Evolutionary conservation across 2,329 filamentous ascomycete genomes (phyloP).

Genomic region (Chaetomium sp.): DNA sequence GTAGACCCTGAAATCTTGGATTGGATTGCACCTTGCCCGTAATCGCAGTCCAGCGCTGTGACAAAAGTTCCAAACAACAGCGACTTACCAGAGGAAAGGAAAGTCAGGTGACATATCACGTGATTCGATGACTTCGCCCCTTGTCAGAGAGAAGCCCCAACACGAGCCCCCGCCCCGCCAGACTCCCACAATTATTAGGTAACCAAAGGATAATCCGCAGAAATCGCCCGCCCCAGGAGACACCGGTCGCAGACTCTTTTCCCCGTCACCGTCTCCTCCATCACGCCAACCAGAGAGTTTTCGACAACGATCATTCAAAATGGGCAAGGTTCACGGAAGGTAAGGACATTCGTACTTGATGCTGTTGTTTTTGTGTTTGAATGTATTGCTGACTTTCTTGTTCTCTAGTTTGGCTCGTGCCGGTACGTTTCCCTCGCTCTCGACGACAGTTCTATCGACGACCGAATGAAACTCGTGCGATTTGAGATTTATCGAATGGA

Average conservation of each 20-base stretch:
- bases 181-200: constrained; percentile 23
- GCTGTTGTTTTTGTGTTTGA: background rate
- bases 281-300: constrained; percentile 11
- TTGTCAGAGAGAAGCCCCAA: constrained; percentile 18
- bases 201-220: constrained; percentile 20
- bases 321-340: constrained; percentile 28
- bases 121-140: background rate
- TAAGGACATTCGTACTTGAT: constrained; percentile 3
- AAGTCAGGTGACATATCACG: background rate
- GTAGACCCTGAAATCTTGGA: no score
- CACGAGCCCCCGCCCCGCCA: constrained; percentile 17
- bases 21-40: no score
- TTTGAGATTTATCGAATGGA: background rate
- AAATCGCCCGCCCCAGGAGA: constrained; percentile 14
- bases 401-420: constrained; percentile 25
- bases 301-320: constrained; percentile 22
- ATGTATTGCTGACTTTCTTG: constrained; percentile 13
- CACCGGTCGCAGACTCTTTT: constrained; percentile 15
- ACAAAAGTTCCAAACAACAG: no score
- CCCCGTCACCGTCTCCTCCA: constrained; percentile 11
- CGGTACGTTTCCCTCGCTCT: constrained; percentile 19
- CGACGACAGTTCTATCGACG: constrained; percentile 1
- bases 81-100: no score
- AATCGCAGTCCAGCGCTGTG: no score
- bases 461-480: constrained; percentile 6